Evolutionary conservation across 768 basidiomycete genomes (phyloP).

Genomic region (Hygrocybe coccinea): DNA sequence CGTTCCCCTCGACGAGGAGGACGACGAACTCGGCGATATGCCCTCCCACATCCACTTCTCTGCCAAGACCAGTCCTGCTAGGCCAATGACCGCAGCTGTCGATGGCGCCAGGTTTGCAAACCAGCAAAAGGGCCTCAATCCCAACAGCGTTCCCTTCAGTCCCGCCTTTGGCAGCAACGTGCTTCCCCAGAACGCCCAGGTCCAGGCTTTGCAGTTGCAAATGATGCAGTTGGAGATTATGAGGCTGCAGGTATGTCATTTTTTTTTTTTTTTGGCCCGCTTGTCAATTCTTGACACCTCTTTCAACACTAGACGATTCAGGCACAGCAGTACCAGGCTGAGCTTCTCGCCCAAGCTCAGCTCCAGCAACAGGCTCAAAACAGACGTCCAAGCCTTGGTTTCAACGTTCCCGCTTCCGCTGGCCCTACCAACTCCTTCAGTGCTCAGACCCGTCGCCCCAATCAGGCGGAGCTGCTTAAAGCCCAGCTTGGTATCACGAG

Average conservation of each 20-base stretch:
- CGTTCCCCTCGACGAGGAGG: slow-evolving; percentile 45
- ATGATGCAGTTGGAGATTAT: slow-evolving; percentile 81
- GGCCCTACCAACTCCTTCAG: slow-evolving; percentile 61
- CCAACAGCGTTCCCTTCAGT: slow-evolving; percentile 52
- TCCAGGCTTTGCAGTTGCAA: slow-evolving; percentile 73
- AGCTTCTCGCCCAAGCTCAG: slow-evolving; percentile 57
- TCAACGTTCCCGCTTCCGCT: slow-evolving; percentile 66
- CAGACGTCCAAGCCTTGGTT: slow-evolving; percentile 45
- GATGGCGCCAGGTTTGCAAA: slow-evolving; percentile 67
- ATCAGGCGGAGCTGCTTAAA: slow-evolving; percentile 62
- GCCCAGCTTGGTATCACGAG: slow-evolving; percentile 54
- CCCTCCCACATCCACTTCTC: slow-evolving; percentile 45
- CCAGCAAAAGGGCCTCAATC: slow-evolving; percentile 53
- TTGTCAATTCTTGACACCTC: slow-evolving; percentile 15
- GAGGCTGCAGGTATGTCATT: slow-evolving; percentile 62
- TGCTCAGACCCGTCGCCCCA: slow-evolving; percentile 64
- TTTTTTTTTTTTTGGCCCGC: background rate
- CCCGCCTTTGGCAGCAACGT: slow-evolving; percentile 47
- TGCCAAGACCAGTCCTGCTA: slow-evolving; percentile 41
- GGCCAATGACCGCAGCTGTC: slow-evolving; percentile 69
- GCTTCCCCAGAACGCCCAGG: slow-evolving; percentile 40
- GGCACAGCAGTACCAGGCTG: slow-evolving; percentile 72
- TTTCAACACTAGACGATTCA: slow-evolving; percentile 46
- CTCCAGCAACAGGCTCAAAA: slow-evolving; percentile 39
- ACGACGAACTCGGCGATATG: slow-evolving; percentile 56